A percentile compares a stretch with the other conserved stretches of the same genome.
Evolutionary conservation across 108 stramenopile genomes (phyloP).

Genomic region (Mediolabrus comicus): DNA sequence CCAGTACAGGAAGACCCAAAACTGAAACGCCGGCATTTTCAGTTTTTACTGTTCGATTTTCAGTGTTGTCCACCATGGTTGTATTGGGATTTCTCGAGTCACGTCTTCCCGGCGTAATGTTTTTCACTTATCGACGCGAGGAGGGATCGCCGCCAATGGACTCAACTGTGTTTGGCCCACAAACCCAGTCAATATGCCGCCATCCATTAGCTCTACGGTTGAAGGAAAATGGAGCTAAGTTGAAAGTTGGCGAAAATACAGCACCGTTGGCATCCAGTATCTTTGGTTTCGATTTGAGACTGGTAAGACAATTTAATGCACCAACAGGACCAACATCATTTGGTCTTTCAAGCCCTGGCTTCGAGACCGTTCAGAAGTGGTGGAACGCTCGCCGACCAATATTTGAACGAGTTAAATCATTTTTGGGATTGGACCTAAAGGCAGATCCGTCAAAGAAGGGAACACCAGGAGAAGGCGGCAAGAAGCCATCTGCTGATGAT

Average conservation of each 20-base stretch:
- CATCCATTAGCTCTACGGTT: slow-evolving; percentile 74
- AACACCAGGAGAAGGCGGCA: slow-evolving; percentile 33
- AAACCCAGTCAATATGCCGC: slow-evolving; percentile 57
- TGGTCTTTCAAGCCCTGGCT: slow-evolving; percentile 51
- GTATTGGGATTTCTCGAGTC: slow-evolving; percentile 81
- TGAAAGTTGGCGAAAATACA: slow-evolving; percentile 25
- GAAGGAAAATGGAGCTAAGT: slow-evolving; percentile 51
- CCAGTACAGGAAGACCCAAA: slow-evolving; percentile 13
- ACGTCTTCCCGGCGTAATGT: slow-evolving; percentile 72
- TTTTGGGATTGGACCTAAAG: slow-evolving; percentile 71
- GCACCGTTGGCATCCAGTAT: slow-evolving; percentile 51
- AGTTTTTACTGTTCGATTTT: slow-evolving; percentile 67
- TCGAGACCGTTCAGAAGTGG: slow-evolving; percentile 67
- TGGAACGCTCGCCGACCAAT: slow-evolving; percentile 79
- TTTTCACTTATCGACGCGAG: slow-evolving; percentile 69
- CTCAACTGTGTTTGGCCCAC: slow-evolving; percentile 69
- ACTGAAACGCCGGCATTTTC: slow-evolving; percentile 50
- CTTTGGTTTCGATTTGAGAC: slow-evolving; percentile 80
- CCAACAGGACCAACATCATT: slow-evolving; percentile 61
- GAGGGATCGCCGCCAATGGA: slow-evolving; percentile 76
- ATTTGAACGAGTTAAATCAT: slow-evolving; percentile 65
- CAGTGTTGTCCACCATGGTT: slow-evolving; percentile 72
- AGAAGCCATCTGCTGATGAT: slow-evolving; percentile 19
- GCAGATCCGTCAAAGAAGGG: slow-evolving; percentile 32
- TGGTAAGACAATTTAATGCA: slow-evolving; percentile 72